Percentiles rank a stretch among this genome's conserved stretches.
Conservation (phyloP, 2,329 filamentous ascomycete genomes). For the Trichoderma hamatum region DNA sequence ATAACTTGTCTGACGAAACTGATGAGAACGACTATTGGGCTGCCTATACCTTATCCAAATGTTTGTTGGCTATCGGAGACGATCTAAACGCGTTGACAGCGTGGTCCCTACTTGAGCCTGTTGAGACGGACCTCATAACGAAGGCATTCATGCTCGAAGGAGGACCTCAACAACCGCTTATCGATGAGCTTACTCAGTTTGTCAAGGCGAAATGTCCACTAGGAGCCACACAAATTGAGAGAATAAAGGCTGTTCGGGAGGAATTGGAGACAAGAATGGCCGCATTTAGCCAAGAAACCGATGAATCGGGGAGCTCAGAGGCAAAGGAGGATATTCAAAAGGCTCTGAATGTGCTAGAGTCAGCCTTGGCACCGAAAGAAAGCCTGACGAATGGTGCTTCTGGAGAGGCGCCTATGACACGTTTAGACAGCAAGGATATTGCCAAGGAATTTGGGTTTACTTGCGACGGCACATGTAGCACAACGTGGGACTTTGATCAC, state of each 20-base stretch:
- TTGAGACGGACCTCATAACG: neutral
- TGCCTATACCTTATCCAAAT: neutral
- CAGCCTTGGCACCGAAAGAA: neutral
- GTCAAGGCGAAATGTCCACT: neutral
- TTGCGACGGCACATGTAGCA: neutral
- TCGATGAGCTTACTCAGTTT: neutral
- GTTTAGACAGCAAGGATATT: neutral
- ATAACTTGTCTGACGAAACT: neutral
- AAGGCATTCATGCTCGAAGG: neutral
- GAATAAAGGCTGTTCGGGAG: neutral
- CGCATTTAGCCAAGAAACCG: neutral
- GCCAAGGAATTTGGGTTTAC: neutral
- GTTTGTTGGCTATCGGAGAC: neutral
- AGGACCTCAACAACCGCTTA: neutral
- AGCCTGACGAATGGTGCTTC: neutral
- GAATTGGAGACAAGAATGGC: neutral
- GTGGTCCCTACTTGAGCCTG: neutral
- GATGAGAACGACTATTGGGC: constrained; percentile 1
- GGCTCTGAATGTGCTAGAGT: neutral
- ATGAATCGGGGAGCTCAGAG: neutral
- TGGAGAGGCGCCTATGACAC: neutral
- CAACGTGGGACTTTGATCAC: neutral
- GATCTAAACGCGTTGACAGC: neutral
- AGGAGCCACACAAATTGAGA: neutral
- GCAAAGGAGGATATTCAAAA: neutral